Evolutionary conservation across 495 filamentous ascomycete genomes (phyloP), one percentile per base, ranked within the genome.

Genomic region (Talaromyces ruber): DNA sequence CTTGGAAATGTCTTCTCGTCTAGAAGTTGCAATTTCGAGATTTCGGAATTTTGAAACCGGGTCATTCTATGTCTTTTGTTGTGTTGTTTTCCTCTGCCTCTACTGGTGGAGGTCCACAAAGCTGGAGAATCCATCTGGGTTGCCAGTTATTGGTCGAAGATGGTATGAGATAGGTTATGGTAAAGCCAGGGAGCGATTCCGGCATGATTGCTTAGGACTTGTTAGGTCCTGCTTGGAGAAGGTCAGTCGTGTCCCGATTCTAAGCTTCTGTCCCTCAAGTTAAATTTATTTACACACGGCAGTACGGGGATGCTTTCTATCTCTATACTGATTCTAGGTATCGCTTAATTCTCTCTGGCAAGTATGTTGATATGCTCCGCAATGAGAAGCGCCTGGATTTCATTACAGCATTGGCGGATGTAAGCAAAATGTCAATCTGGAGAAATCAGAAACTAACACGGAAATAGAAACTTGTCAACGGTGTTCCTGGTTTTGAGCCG

Each of bases 71-170:
- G n/a, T 47, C 43, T 8, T 47, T 22, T 21, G 43, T 47, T 7
- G 43, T 47, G 43, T 47, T n/a, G 18, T 47, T 47, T 47, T 47
- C 21, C 43, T 47, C 43, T 47, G 18, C 21, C 7, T n/a, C n/a
- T 47, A 47, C 43, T 47, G 43, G 43, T 47, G 43, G 43, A 47
- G 21, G 21, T 47, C 43, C 43, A 47, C 43, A 21, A 47, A 47
- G 43, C 43, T 47, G 43, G 43, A 47, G 43, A 61, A 61, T 55
- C 59, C 59, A 61, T 61, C 59, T 25, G 14, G 47, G 11, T 30
- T 61, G n/a, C 59, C 59, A 61, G 59, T 61, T 9, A 61, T 55
- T 54, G 59, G 43, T 22, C 18, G 59, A 55, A 61, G 43, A 61
- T 61, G 59, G 59, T 61, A 55, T 52, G 39, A 61, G 59, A 22